Base-by-base conservation (phyloP, 257 asterid species). In the Solanum bulbocastanum region DNA sequence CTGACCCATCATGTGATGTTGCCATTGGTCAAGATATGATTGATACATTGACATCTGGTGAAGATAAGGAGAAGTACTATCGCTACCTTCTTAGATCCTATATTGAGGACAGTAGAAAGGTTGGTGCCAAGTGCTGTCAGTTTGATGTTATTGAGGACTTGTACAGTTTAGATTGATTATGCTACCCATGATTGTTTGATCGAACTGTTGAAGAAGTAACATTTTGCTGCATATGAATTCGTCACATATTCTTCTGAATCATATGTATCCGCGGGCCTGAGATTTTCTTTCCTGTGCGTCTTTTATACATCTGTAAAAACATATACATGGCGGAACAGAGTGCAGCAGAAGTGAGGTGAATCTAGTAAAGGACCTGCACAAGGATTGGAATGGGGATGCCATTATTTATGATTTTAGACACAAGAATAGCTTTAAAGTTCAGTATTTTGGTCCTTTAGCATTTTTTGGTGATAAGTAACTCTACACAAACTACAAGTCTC, bases 91-190 rank as follows among this genome's bases (percentile, higher is more conserved):
- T 93, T 81, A 94, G 99, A 91, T 97, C 98, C 62, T 97, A 92
- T 87, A 95, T 97, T 60, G 98, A 97, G 92, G 98, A 97, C 92
- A 96, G 95, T 90, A 96, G 98, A 65, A 96, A 93, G 98, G 98
- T 96, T 89, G 87, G 86, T 86, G 83, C 81, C 42, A 30, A 49
- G 71, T 83, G 79, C 36, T 87, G 83, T 86, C 85, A 84, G 40
- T 66, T 39, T 83, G 68, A 16, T 42, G 84, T 42, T 42, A 42
- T 79, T 79, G 65, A 39, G 84, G 36, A 44, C 37, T 79, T 79
- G 39, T 25, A 44, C 49, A 40, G 23, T 25, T 42, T 44, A n/a
- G 58, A 76, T 76, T 76, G 13, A 23, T 75, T 75, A n/a, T 3
- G 27, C 33, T 42, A 25, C 62, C 62, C n/a, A 25, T 78, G n/a